Conservation (phyloP, 345 rosid species). For the Orychophragmus violaceus region DNA sequence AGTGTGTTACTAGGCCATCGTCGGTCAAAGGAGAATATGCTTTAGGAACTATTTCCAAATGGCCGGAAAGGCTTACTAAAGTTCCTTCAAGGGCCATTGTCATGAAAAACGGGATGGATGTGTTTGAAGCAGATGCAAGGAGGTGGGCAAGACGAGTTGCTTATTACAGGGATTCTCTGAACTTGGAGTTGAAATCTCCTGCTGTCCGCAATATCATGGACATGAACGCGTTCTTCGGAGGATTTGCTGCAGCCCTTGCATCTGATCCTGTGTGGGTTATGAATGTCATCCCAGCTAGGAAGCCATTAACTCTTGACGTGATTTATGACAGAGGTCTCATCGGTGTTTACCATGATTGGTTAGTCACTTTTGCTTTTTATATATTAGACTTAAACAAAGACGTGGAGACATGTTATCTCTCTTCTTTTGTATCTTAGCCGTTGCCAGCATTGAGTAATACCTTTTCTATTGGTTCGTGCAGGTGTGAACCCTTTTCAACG, state of each 20-base stretch:
- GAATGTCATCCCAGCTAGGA: constrained; percentile 85
- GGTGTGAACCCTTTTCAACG: constrained; percentile 99
- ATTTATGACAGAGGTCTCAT: constrained; percentile 88
- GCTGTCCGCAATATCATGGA: constrained; percentile 84
- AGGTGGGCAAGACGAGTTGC: constrained; percentile 87
- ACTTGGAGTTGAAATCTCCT: constrained; percentile 61
- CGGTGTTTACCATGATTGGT: constrained; percentile 88
- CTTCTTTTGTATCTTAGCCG: neutral
- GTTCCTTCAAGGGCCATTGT: constrained; percentile 61
- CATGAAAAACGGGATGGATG: constrained; percentile 68
- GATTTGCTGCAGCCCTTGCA: constrained; percentile 80
- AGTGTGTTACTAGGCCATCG: constrained; percentile 56
- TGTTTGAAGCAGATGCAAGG: constrained; percentile 81
- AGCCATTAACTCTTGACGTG: constrained; percentile 70
- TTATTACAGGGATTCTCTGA: constrained; percentile 50
- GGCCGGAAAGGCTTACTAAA: constrained; percentile 76
- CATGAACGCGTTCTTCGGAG: constrained; percentile 93
- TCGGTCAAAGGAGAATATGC: constrained; percentile 61
- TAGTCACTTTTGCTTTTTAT: constrained; percentile 20
- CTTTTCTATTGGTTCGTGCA: constrained; percentile 31
- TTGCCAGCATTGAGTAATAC: neutral
- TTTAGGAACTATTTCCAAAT: constrained; percentile 58
- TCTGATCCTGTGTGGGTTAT: constrained; percentile 92
- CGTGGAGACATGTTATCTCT: neutral
- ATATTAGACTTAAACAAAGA: neutral